Conservation (phyloP, 2,329 filamentous ascomycete genomes). For the Passalora sequoiae region DNA sequence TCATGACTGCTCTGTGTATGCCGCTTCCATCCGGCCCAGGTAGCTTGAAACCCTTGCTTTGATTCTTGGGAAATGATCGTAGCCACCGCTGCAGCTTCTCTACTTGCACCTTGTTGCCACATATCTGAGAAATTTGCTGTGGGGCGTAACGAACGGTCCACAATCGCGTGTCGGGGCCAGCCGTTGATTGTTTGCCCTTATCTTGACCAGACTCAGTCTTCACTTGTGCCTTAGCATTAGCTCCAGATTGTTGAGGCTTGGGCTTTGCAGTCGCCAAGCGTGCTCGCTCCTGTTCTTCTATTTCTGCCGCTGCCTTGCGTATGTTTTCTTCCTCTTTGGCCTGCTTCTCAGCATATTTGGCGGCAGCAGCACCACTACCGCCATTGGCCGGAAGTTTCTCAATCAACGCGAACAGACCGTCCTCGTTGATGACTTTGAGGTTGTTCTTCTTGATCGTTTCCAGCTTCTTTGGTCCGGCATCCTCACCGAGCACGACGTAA, state of each 20-base stretch:
- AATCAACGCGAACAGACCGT: slow-evolving; percentile 85
- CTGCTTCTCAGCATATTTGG: slow-evolving; percentile 77
- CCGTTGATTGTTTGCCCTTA: slow-evolving; percentile 34
- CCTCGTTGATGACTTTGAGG: slow-evolving; percentile 90
- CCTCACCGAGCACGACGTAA: slow-evolving; percentile 83
- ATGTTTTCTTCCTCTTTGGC: slow-evolving; percentile 80
- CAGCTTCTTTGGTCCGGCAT: slow-evolving; percentile 90
- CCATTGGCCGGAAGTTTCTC: slow-evolving; percentile 75
- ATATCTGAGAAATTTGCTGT: slow-evolving; percentile 77
- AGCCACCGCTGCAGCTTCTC: slow-evolving; percentile 89
- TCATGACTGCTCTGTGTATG: slow-evolving; percentile 79
- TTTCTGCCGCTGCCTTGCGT: slow-evolving; percentile 71
- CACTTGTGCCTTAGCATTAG: slow-evolving; percentile 37
- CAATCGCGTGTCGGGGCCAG: slow-evolving; percentile 57
- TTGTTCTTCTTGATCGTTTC: slow-evolving; percentile 73
- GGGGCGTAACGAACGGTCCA: slow-evolving; percentile 97
- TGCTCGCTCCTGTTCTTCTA: slow-evolving; percentile 70
- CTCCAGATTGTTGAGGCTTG: slow-evolving; percentile 22
- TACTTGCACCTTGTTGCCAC: slow-evolving; percentile 85
- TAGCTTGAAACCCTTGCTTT: slow-evolving; percentile 75
- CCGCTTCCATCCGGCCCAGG: slow-evolving; percentile 81
- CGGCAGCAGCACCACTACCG: slow-evolving; percentile 80
- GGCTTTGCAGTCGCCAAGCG: slow-evolving; percentile 41
- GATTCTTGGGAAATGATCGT: slow-evolving; percentile 70
- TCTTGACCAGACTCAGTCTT: slow-evolving; percentile 34